phyloP scores from a whole-genome alignment of 2,329 filamentous ascomycete genomes.

The Incumbomyces delicatus region DNA sequence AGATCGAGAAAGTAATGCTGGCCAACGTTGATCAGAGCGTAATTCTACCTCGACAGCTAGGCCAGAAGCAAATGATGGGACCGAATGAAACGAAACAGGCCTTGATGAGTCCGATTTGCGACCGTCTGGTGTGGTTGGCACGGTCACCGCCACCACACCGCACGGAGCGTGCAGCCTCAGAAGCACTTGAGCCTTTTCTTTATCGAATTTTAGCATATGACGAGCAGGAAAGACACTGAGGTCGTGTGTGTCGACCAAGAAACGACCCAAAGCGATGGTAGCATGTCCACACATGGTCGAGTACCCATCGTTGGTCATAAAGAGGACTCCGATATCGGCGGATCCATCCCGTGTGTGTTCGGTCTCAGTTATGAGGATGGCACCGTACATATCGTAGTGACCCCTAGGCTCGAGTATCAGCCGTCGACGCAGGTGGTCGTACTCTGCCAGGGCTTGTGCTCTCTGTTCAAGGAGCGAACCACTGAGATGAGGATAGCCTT shows the following conservation, averaged over 20 bases:
- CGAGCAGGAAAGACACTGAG: constrained; percentile 30
- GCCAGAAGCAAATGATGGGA: constrained; percentile 33
- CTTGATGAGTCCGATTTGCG: constrained; percentile 28
- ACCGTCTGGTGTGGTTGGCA: constrained; percentile 27
- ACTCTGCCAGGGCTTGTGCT: constrained; percentile 27
- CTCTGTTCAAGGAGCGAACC: constrained; percentile 35
- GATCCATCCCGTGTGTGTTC: constrained; percentile 30
- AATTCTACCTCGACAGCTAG: constrained; percentile 25
- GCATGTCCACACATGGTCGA: constrained; percentile 45
- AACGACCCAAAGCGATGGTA: constrained; percentile 40
- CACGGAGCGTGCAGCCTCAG: constrained; percentile 38
- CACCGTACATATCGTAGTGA: constrained; percentile 45
- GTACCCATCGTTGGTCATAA: constrained; percentile 40
- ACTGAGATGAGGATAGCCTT: constrained; percentile 30
- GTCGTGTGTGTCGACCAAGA: constrained; percentile 34
- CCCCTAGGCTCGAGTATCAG: constrained; percentile 41
- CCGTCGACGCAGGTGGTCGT: constrained; percentile 33
- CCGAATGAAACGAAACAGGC: constrained; percentile 33
- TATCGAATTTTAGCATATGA: constrained; percentile 24
- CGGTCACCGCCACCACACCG: constrained; percentile 33
- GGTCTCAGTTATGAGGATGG: constrained; percentile 34
- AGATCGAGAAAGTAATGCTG: constrained; percentile 24
- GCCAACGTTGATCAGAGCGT: constrained; percentile 27
- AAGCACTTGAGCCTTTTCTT: constrained; percentile 17
- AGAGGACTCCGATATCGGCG: constrained; percentile 42